These are phyloP conservation scores for Chlamydomonas sphaeroides DNA, from an alignment of 139 green algal species.

Conservation along the genomic window DNA sequence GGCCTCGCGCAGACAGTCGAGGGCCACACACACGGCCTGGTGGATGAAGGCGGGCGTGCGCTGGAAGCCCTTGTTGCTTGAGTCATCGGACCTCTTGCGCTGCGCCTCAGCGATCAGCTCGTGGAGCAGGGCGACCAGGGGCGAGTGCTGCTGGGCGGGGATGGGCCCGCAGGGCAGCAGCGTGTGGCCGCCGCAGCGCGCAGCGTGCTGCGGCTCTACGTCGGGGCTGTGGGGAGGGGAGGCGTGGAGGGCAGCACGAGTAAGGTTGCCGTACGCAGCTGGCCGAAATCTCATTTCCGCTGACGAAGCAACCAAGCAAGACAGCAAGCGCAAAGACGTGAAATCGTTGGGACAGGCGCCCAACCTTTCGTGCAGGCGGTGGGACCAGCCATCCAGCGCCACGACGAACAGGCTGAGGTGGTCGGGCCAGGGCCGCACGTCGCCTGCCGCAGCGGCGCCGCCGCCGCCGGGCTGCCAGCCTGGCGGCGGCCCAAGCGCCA, in stretches of 20 bases:
- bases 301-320: no score
- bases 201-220: neutral
- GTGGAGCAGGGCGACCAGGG: neutral
- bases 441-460: neutral
- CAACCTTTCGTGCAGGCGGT: conserved; percentile 7
- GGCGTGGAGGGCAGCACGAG: no score
- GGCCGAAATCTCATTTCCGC: no score
- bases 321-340: no score
- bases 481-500: neutral
- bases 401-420: conserved; percentile 14
- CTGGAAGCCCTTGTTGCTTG: conserved; percentile 17
- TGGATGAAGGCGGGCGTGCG: conserved; percentile 39
- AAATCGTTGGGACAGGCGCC: no score
- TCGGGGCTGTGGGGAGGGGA: neutral
- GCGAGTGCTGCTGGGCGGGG: neutral
- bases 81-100: neutral
- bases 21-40: neutral
- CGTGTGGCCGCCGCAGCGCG: neutral
- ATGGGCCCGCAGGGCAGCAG: conserved; percentile 10
- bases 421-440: neutral
- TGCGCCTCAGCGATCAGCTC: neutral
- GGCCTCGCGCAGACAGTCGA: neutral
- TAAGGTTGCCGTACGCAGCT: no score
- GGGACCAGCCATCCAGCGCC: conserved; percentile 37
- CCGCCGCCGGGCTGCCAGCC: neutral